Evolutionary conservation across 331 rosid species (phyloP).

Genomic region (Rosa hybrid): DNA sequence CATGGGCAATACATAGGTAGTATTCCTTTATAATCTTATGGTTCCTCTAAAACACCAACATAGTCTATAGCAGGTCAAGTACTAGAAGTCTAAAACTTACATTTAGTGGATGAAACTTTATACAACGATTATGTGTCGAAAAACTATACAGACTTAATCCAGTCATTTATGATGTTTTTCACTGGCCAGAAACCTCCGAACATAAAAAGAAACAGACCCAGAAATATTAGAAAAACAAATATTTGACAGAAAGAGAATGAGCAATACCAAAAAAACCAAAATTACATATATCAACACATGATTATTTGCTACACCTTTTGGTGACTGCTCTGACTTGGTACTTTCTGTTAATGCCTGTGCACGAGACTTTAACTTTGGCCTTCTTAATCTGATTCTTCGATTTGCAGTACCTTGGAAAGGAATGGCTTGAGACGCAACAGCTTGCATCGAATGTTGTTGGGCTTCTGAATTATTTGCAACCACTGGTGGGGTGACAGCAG

Average conservation of each 20-base stretch:
- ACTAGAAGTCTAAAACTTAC: background rate
- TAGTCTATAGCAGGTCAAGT: background rate
- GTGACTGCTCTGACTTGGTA: slow-evolving; percentile 29
- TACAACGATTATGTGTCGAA: background rate
- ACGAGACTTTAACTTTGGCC: background rate
- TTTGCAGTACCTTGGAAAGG: slow-evolving; percentile 70
- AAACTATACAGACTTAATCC: slow-evolving; percentile 3
- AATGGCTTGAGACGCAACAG: background rate
- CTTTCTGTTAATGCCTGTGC: background rate
- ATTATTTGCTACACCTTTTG: slow-evolving; percentile 13
- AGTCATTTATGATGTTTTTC: slow-evolving; percentile 5
- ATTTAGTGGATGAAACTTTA: background rate
- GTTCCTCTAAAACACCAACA: background rate
- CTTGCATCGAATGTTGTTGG: slow-evolving; percentile 30
- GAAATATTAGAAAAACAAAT: slow-evolving; percentile 16
- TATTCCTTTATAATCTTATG: background rate
- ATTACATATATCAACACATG: background rate
- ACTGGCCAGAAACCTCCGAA: slow-evolving; percentile 25
- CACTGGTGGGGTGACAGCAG: slow-evolving; percentile 3
- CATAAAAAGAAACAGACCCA: slow-evolving; percentile 20
- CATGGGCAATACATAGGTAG: background rate
- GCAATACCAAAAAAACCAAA: slow-evolving; percentile 21
- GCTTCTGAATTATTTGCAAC: slow-evolving; percentile 8
- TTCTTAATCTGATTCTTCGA: slow-evolving; percentile 57
- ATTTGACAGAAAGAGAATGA: slow-evolving; percentile 23